Base-by-base conservation (phyloP, 495 filamentous ascomycete genomes). In the Aspergillus taichungensis region DNA sequence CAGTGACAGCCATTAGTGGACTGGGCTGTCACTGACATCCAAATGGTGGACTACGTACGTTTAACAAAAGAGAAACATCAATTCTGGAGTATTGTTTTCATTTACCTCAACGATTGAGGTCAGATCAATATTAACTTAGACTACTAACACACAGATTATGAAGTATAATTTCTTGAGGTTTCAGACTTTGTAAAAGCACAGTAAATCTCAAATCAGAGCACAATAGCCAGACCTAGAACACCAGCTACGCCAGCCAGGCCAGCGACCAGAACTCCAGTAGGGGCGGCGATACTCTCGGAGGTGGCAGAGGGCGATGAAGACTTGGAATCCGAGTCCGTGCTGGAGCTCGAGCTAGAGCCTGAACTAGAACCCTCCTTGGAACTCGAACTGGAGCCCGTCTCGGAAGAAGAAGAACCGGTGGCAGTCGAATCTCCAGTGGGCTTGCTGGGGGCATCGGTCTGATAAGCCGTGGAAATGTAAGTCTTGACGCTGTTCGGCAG, bases 231-330 rank as follows among this genome's bases (percentile, higher is more conserved):
- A 8, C 58, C 58, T 9, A 61, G 38, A 5, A 56, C 30, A 37
- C 55, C 58, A 18, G 46, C 55, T 30, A 46, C 52, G 49, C 58
- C 55, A 0, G 54, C 57, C 36, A 63, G 6, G 13, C 57, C 34
- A 35, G 47, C 46, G 8, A 46, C 55, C 8, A 62, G 13, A 29
- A 39, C 42, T 27, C 49, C 54, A 8, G 57, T 57, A 32, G 54
- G 35, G 18, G 52, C 54, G 31, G 55, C 44, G 40, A 53, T 53
- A 43, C 37, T 51, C 36, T 49, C 47, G 2, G 54, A 60, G 30
- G 49, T 44, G 18, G 18, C 18, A 4, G 53, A 47, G 40, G 49
- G 34, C 9, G 34, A 42, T 6, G 47, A 30, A 32, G 40, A 27
- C 18, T 36, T 13, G 8, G 39, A 38, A 5, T 14, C 37, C 37